phyloP scores from a whole-genome alignment of 192 early-diverging fungal species.

The Umbelopsis ramanniana region DNA sequence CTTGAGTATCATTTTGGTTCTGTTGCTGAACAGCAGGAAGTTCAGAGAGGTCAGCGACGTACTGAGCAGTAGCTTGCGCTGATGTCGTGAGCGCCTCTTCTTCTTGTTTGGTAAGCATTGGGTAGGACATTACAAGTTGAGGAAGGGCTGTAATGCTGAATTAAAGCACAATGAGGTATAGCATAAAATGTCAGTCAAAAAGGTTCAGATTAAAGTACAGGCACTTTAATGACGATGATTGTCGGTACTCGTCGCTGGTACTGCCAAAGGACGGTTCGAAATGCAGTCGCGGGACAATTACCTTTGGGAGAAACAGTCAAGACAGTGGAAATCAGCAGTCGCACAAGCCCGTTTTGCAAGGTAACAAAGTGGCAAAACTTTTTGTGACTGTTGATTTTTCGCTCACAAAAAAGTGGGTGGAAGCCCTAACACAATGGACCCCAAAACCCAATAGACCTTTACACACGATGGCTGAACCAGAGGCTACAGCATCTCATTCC shows the following conservation, averaged over 20 bases:
- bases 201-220: not conserved
- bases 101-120: conserved; percentile 17
- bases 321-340: conserved; percentile 20
- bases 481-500: not conserved
- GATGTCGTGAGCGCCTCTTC: conserved; percentile 3
- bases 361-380: conserved; percentile 13
- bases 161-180: not conserved
- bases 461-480: conserved; percentile 5
- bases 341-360: not conserved
- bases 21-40: not conserved
- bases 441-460: too few relatives aligned
- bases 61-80: conserved; percentile 9
- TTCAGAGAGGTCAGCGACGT: conserved; percentile 8
- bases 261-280: not conserved
- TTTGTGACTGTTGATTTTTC: conserved; percentile 12
- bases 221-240: not conserved
- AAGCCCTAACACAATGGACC: too few relatives aligned
- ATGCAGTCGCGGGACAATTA: conserved; percentile 4
- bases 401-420: too few relatives aligned
- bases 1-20: not conserved
- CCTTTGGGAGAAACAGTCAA: not conserved
- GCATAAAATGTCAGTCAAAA: not conserved
- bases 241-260: not conserved
- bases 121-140: conserved; percentile 20
- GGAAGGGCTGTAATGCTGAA: too few relatives aligned